Percentiles rank a stretch among this genome's conserved stretches.
phyloP scores from a whole-genome alignment of 306 rosid species.

The Astragalus membranaceus region DNA sequence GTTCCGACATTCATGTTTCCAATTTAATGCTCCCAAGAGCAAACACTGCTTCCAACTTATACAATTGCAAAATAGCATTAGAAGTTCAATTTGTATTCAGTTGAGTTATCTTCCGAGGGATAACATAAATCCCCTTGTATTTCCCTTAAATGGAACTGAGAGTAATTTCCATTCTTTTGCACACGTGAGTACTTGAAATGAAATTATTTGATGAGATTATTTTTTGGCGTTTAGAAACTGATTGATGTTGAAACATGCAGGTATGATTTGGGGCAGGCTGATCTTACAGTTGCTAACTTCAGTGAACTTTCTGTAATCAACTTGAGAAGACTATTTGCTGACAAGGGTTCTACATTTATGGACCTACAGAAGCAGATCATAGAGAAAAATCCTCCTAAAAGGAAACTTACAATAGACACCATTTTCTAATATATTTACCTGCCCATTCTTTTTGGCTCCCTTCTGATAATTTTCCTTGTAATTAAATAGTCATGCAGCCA shows the following conservation, averaged over 20 bases:
- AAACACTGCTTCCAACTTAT: neutral
- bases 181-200: neutral
- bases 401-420: conserved; percentile 83
- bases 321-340: conserved; percentile 86
- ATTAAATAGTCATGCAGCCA: conserved; percentile 25
- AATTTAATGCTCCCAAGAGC: neutral
- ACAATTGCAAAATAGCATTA: neutral
- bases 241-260: conserved; percentile 37
- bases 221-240: conserved; percentile 17
- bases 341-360: conserved; percentile 87
- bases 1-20: neutral
- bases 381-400: conserved; percentile 73
- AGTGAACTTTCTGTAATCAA: conserved; percentile 93
- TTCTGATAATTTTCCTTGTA: conserved; percentile 28
- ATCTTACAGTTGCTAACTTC: conserved; percentile 89
- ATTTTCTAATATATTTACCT: conserved; percentile 43
- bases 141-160: neutral
- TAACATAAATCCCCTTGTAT: neutral
- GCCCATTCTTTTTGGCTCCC: neutral
- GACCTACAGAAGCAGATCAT: conserved; percentile 73
- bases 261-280: conserved; percentile 91
- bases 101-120: too few relatives aligned
- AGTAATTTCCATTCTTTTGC: neutral
- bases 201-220: neutral
- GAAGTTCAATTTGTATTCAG: too few relatives aligned